Evolutionary conservation across 352 stramenopile species (phyloP).

Genomic region (Globisporangium lucens): DNA sequence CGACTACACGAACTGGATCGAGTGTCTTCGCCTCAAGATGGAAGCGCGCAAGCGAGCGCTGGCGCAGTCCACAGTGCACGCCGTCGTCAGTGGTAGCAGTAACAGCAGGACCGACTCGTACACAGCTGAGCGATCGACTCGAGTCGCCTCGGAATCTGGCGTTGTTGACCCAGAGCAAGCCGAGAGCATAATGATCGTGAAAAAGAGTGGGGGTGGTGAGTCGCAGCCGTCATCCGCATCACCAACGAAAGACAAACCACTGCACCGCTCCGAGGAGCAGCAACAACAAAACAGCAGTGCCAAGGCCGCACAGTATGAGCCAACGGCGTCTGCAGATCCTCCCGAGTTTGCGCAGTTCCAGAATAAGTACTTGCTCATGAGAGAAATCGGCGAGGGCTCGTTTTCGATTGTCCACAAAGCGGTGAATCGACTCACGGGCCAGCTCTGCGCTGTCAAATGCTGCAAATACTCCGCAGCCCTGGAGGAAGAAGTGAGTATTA

Average conservation of each 20-base stretch:
- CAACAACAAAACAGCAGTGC: neutral
- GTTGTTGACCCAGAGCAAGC: neutral
- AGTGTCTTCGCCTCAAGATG: conserved; percentile 52
- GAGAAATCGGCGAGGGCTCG: conserved; percentile 79
- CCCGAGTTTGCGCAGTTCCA: conserved; percentile 54
- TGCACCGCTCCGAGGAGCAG: neutral
- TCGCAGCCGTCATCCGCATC: neutral
- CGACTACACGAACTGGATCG: conserved; percentile 44
- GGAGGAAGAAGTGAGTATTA: conserved; percentile 67
- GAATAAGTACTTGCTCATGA: conserved; percentile 66
- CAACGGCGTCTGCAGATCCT: conserved; percentile 23
- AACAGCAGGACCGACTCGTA: neutral
- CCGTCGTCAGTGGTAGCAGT: conserved; percentile 2
- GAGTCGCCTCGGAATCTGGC: neutral
- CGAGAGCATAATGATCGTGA: neutral
- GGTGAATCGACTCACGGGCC: conserved; percentile 60
- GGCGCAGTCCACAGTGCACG: conserved; percentile 16
- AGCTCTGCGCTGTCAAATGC: conserved; percentile 73
- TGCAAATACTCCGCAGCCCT: conserved; percentile 61
- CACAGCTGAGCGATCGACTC: conserved; percentile 9
- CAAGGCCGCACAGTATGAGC: neutral
- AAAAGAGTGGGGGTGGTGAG: neutral
- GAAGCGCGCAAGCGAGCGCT: conserved; percentile 39
- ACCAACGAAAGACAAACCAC: neutral
- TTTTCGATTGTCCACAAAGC: conserved; percentile 82